These are phyloP conservation scores for Kwoniella botswanensis DNA, from an alignment of 768 basidiomycete species.

Conservation along the genomic window DNA sequence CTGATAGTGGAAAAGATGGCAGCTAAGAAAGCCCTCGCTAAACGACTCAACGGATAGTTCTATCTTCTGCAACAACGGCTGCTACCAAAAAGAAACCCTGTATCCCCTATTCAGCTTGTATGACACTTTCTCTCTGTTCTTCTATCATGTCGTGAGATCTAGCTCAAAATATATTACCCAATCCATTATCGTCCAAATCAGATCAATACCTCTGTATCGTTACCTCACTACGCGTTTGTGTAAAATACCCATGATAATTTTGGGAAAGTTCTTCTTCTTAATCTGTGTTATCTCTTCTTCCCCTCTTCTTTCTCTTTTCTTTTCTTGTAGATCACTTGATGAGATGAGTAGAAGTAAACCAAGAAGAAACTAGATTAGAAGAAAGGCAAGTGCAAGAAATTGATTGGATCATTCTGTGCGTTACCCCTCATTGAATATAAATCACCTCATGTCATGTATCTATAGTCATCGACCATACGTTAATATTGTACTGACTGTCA, in stretches of 20 bases:
- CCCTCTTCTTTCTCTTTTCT: not conserved
- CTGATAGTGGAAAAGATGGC: conserved; percentile 31
- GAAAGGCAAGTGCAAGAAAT: not conserved
- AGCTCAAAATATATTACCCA: not conserved
- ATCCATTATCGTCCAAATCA: not conserved
- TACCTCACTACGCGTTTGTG: conserved; percentile 3
- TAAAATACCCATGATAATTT: not conserved
- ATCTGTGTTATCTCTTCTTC: not conserved
- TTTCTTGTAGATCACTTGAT: not conserved
- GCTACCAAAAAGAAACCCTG: not conserved
- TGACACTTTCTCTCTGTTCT: not conserved
- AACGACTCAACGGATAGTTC: conserved; percentile 21
- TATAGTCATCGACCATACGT: not conserved
- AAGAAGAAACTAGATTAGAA: too few species aligned
- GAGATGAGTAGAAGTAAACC: not conserved
- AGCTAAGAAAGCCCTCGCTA: conserved; percentile 30
- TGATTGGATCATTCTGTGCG: not conserved
- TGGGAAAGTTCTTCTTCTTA: not conserved
- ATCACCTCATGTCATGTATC: conserved; percentile 13
- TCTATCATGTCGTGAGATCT: not conserved
- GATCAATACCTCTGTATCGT: not conserved
- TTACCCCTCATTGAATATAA: not conserved
- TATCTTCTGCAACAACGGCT: not conserved
- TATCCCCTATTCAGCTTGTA: not conserved
- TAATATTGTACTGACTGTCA: too few species aligned